Conservation (phyloP, 257 asterid species). For the Solanum dulcamara region DNA sequence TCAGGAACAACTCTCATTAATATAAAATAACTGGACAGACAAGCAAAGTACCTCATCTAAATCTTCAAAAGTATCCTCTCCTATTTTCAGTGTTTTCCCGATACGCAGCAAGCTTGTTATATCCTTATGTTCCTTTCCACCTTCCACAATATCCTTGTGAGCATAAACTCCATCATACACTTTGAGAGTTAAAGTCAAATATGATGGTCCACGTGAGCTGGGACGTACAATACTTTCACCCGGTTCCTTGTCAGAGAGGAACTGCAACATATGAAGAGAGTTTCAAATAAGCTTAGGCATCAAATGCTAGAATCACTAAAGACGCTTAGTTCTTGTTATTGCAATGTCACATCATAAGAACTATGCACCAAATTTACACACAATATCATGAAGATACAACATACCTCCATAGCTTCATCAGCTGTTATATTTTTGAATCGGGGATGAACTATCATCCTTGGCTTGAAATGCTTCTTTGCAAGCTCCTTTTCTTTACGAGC, state of each 20-base stretch:
- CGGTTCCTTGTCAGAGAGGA: constrained; percentile 69
- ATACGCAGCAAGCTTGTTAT: constrained; percentile 87
- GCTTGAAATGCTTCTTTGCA: constrained; percentile 77
- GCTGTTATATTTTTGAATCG: constrained; percentile 79
- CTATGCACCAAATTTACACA: neutral
- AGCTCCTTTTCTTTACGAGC: constrained; percentile 77
- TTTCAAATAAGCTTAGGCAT: neutral
- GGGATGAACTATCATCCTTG: constrained; percentile 92
- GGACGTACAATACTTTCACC: constrained; percentile 89
- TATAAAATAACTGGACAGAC: neutral
- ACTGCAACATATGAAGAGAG: constrained; percentile 23
- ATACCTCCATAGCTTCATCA: constrained; percentile 76
- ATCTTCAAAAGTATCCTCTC: constrained; percentile 96
- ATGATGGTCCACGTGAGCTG: constrained; percentile 86
- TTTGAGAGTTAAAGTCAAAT: constrained; percentile 72
- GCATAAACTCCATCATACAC: constrained; percentile 75
- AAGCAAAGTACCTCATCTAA: constrained; percentile 70
- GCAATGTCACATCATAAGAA: neutral
- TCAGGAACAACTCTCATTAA: neutral
- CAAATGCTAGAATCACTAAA: neutral
- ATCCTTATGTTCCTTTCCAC: constrained; percentile 88
- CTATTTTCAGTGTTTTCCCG: constrained; percentile 87
- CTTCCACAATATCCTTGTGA: constrained; percentile 83
- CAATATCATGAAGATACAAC: neutral
- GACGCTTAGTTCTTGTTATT: neutral